A percentile compares a stretch with the other conserved stretches of the same genome.
Evolutionary conservation across 305 asterid species (phyloP).

Genomic region (Fraxinus paxiana): DNA sequence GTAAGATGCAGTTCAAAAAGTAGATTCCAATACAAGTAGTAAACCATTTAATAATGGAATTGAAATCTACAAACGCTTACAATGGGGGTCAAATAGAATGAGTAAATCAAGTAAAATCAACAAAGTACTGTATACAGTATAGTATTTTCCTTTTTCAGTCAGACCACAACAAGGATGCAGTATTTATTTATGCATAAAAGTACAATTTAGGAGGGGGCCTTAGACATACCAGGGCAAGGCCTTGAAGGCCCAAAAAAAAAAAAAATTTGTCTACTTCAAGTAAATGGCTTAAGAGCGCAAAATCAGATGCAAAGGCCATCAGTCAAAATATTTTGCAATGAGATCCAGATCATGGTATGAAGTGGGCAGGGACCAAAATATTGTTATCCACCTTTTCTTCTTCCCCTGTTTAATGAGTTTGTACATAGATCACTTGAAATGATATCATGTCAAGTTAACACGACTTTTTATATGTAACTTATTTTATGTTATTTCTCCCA

Average conservation of each 20-base stretch:
- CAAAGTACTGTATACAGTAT: neutral
- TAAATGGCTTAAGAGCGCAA: no score
- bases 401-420: neutral
- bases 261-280: no score
- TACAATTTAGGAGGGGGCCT: no score
- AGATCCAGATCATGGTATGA: neutral
- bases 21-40: neutral
- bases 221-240: no score
- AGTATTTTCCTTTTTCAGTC: neutral
- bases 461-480: no score
- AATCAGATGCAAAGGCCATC: neutral
- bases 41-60: neutral
- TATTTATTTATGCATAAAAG: neutral
- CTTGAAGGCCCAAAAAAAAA: no score
- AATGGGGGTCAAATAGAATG: neutral
- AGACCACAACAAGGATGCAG: neutral
- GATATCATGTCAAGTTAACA: neutral
- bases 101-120: neutral
- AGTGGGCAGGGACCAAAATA: neutral
- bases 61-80: neutral
- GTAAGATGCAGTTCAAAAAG: neutral
- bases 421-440: neutral
- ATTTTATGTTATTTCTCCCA: neutral
- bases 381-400: neutral
- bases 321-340: neutral